Evolutionary conservation across 169 alveolate genomes (phyloP).

Genomic region (Eimeria maxima): DNA sequence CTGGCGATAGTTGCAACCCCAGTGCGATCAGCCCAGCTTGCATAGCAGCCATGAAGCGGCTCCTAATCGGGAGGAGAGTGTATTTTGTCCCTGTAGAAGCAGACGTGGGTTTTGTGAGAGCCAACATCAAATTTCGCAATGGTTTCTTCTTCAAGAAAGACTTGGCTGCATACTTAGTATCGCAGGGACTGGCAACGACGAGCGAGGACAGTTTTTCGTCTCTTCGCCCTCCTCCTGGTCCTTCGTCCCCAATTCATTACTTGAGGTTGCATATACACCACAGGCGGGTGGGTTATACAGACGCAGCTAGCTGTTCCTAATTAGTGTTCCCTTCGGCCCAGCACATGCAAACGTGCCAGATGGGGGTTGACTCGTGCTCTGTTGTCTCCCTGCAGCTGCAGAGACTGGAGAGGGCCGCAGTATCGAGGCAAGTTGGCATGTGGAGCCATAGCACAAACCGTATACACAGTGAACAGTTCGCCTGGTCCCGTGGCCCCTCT

Average conservation of each 20-base stretch:
- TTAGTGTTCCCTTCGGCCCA: neutral
- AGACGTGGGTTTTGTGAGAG: conserved; percentile 6
- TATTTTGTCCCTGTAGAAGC: conserved; percentile 52
- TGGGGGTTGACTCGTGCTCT: neutral
- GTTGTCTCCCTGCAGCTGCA: conserved; percentile 24
- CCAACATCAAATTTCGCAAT: neutral
- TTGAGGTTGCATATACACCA: neutral
- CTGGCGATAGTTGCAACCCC: neutral
- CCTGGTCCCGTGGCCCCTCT: neutral
- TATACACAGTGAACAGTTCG: neutral
- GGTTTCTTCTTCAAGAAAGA: neutral
- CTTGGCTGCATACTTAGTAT: neutral
- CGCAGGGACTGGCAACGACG: conserved; percentile 44
- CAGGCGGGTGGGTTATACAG: neutral
- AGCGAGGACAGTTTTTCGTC: neutral
- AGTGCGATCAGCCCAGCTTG: neutral
- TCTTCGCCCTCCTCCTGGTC: neutral
- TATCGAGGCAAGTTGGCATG: neutral
- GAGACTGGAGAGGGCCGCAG: conserved; percentile 34
- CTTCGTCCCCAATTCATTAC: conserved; percentile 25
- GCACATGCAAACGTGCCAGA: neutral
- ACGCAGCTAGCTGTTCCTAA: neutral
- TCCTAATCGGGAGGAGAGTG: conserved; percentile 13
- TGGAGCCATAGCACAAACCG: neutral
- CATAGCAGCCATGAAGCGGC: neutral